A percentile compares a stretch with the other conserved stretches of the same genome.
phyloP scores from a whole-genome alignment of 2,329 filamentous ascomycete genomes.

The Colletotrichum australisinense region DNA sequence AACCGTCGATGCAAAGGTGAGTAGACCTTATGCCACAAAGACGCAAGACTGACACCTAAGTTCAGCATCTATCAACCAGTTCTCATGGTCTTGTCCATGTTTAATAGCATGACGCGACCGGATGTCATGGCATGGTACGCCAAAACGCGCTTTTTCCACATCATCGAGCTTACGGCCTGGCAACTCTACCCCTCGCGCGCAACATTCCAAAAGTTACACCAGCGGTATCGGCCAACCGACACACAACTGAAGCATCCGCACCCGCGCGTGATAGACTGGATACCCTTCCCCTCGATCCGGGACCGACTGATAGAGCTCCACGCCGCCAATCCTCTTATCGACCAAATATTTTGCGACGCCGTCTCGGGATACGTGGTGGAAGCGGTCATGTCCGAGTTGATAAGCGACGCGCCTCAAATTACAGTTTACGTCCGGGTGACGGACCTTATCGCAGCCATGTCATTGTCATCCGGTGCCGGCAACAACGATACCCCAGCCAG shows the following conservation, averaged over 20 bases:
- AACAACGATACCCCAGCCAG: constrained; percentile 8
- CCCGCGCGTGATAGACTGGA: constrained; percentile 41
- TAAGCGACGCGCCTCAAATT: constrained; percentile 40
- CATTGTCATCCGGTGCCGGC: not conserved
- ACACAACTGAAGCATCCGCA: constrained; percentile 40
- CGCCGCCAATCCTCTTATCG: constrained; percentile 44
- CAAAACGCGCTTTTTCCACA: constrained; percentile 50
- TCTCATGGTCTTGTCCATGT: constrained; percentile 46
- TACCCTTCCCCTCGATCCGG: constrained; percentile 44
- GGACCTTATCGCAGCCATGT: constrained; percentile 42
- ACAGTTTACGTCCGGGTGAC: constrained; percentile 45
- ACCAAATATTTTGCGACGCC: constrained; percentile 47
- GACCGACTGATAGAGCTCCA: constrained; percentile 44
- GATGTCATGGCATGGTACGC: constrained; percentile 53
- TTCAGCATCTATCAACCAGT: constrained; percentile 42
- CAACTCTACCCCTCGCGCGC: constrained; percentile 43
- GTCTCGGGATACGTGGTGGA: constrained; percentile 47
- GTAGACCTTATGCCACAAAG: not conserved
- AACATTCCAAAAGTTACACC: constrained; percentile 43
- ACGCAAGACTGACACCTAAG: not conserved
- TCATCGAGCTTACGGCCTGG: constrained; percentile 48
- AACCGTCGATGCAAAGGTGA: constrained; percentile 20
- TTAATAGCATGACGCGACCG: constrained; percentile 48
- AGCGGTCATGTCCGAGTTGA: constrained; percentile 42
- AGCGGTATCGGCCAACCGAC: constrained; percentile 43